Evolutionary conservation across 2,329 filamentous ascomycete genomes (phyloP).

Genomic region (Ophiostoma triangulosporum): DNA sequence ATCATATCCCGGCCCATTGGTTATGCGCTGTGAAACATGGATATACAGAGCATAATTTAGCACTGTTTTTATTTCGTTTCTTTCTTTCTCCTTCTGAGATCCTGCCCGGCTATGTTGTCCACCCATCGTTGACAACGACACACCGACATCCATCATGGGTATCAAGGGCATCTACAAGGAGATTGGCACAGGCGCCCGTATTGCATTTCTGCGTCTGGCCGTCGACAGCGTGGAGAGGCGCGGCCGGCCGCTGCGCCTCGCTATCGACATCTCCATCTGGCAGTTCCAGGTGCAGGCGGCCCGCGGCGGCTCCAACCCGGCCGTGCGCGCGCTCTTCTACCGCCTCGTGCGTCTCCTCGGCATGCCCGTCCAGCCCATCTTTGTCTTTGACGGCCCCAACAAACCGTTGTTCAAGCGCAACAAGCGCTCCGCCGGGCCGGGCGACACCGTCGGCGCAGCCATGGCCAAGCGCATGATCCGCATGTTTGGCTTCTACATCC

Average conservation of each 20-base stretch:
- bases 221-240: constrained; percentile 60
- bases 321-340: constrained; percentile 84
- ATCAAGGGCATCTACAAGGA: constrained; percentile 75
- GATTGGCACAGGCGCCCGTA: constrained; percentile 65
- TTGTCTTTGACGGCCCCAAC: constrained; percentile 39
- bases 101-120: not conserved
- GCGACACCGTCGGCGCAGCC: constrained; percentile 54
- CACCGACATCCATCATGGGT: constrained; percentile 34
- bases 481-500: constrained; percentile 70
- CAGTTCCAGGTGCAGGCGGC: constrained; percentile 85
- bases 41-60: not conserved
- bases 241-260: constrained; percentile 64
- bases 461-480: constrained; percentile 74
- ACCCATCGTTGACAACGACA: not conserved
- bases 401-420: constrained; percentile 70
- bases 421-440: constrained; percentile 49
- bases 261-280: constrained; percentile 95
- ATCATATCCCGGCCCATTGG: not conserved
- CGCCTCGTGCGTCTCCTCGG: constrained; percentile 50
- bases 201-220: constrained; percentile 72
- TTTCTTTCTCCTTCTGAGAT: not conserved
- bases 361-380: constrained; percentile 36
- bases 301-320: constrained; percentile 75
- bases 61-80: not conserved
- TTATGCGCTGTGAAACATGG: not conserved